Base-by-base conservation (phyloP, 176 grass and related monocot species). In the Musa itinerans region DNA sequence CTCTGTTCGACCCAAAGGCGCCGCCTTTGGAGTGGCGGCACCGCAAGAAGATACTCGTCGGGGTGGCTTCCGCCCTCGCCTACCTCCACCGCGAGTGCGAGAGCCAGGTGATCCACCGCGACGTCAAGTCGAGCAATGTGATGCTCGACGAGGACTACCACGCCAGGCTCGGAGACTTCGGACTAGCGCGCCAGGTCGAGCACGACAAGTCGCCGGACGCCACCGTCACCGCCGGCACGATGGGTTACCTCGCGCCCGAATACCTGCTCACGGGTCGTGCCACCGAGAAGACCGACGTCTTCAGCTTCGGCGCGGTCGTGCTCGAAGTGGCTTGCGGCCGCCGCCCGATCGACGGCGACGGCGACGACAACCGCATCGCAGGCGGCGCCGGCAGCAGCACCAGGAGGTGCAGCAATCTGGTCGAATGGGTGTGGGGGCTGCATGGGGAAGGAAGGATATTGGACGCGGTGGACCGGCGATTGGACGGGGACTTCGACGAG, bases 81-180 rank as follows among this genome's bases (percentile, higher is more conserved):
- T 94, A 99, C 79, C 95, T 99, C 67, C 95, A 99, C 74, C 82
- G 89, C 48, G 95, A 99, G 65, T 99, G 91, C 76, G 95, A 99
- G 43, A 82, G 84, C 1, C 95, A 87, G 78, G 95, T 99, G 52
- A 94, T 99, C 78, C 95, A 99, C 87, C 88, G 95, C 20, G 95
- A 99, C 83, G 91, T 99, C 81, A 99, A 99, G 79, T 99, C 95
- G 12, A 99, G 95, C 85, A 94, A 99, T 69, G 86, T 99, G 8
- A 99, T 99, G 95, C 88, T 99, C 13, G 95, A 94, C 78, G 90
- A 99, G 74, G 81, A 72, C 0, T 92, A 81, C 86, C 86, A 84
- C 50, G 91, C 91, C 12, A 69, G 95, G 11, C 88, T 99, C 1
- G 96, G 96, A 9, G 96, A 99, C 67, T 99, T 99, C 71, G 96